phyloP scores from a whole-genome alignment of 306 rosid species.

The Vigna nakashimae region DNA sequence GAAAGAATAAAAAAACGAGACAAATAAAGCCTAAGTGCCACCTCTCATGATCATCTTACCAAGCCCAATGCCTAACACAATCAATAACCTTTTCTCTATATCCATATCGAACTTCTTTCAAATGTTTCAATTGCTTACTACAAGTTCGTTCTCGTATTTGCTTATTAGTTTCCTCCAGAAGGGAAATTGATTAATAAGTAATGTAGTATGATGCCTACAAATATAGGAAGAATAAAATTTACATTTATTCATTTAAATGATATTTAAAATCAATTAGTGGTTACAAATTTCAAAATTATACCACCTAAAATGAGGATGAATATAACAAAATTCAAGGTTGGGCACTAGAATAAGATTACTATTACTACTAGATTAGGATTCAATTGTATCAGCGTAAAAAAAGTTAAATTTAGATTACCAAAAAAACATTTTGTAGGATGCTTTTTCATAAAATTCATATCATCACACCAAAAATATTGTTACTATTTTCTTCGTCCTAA shows the following conservation, averaged over 20 bases:
- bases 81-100: conserved; percentile 77
- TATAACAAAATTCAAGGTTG: not conserved
- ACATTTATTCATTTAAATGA: conserved; percentile 15
- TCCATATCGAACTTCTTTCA: conserved; percentile 84
- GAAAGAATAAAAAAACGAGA: not conserved
- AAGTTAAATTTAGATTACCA: conserved; percentile 1
- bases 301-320: conserved; percentile 20
- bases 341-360: conserved; percentile 3
- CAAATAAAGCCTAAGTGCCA: conserved; percentile 32
- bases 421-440: not conserved
- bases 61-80: conserved; percentile 51
- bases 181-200: conserved; percentile 64
- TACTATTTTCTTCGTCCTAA: no score
- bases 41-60: conserved; percentile 49
- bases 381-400: not conserved
- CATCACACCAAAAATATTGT: no score
- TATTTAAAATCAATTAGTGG: conserved; percentile 11
- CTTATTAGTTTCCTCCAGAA: conserved; percentile 73
- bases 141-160: conserved; percentile 68
- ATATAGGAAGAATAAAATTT: conserved; percentile 40
- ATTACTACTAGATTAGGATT: not conserved
- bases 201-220: conserved; percentile 34
- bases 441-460: not conserved
- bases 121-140: conserved; percentile 45
- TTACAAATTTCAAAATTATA: conserved; percentile 18